These are phyloP conservation scores for Penicillium sp. DNA, from an alignment of 2,329 filamentous ascomycete genomes.

Conservation along the genomic window DNA sequence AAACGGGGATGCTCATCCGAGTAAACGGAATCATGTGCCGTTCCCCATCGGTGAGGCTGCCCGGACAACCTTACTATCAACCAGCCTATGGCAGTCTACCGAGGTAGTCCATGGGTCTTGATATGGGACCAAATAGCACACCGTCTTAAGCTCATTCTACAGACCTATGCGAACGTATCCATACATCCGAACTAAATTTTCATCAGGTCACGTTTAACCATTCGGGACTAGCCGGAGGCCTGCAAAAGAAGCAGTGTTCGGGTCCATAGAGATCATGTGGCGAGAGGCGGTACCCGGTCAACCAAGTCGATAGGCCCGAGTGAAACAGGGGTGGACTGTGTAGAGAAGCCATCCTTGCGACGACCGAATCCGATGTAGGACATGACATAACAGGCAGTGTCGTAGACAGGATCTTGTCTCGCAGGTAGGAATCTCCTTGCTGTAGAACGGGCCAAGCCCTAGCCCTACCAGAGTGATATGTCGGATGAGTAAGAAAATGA, in stretches of 20 bases:
- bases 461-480: constrained; percentile 2
- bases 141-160: constrained; percentile 13
- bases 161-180: constrained; percentile 17
- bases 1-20: not conserved
- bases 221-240: constrained; percentile 9
- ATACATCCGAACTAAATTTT: constrained; percentile 19
- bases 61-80: not conserved
- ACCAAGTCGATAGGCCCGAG: constrained; percentile 9
- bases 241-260: constrained; percentile 3
- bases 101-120: not conserved
- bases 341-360: constrained; percentile 2
- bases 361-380: constrained; percentile 16
- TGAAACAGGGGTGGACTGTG: constrained; percentile 9
- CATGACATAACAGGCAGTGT: constrained; percentile 21
- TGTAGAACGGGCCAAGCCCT: not conserved
- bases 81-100: no score
- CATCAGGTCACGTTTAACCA: constrained; percentile 3
- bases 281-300: constrained; percentile 17
- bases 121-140: constrained; percentile 1
- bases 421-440: constrained; percentile 18
- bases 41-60: not conserved
- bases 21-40: not conserved
- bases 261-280: constrained; percentile 19
- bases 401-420: constrained; percentile 3
- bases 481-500: constrained; percentile 4